Conservation (phyloP, 495 filamentous ascomycete genomes). For the Aspergillus haitiensis region DNA sequence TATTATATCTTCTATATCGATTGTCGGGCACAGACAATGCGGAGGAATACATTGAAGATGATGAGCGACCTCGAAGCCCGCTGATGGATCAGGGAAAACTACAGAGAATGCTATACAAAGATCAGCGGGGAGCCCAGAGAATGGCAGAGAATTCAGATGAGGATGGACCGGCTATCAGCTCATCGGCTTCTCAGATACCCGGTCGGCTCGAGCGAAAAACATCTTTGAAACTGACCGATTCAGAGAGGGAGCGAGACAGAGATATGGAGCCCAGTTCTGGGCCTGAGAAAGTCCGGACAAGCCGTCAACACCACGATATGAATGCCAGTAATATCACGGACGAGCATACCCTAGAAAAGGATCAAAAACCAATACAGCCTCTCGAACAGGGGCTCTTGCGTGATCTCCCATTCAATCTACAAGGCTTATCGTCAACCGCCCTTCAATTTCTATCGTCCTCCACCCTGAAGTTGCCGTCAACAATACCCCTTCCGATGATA, state of each 20-base stretch:
- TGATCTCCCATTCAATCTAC: slow-evolving; percentile 90
- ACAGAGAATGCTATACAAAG: slow-evolving; percentile 40
- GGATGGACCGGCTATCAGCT: slow-evolving; percentile 47
- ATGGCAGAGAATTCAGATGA: slow-evolving; percentile 40
- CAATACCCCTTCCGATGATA: slow-evolving; percentile 79
- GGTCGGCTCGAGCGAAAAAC: slow-evolving; percentile 31
- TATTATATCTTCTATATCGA: slow-evolving; percentile 84
- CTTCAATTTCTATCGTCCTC: slow-evolving; percentile 69
- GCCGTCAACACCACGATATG: slow-evolving; percentile 25
- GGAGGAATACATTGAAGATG: slow-evolving; percentile 28
- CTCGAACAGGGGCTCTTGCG: slow-evolving; percentile 75
- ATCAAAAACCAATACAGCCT: slow-evolving; percentile 22
- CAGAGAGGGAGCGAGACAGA: slow-evolving; percentile 20
- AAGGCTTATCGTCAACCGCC: slow-evolving; percentile 85
- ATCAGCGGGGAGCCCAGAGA: slow-evolving; percentile 23
- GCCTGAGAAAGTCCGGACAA: slow-evolving; percentile 15
- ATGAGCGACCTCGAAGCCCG: slow-evolving; percentile 40
- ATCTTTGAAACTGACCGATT: slow-evolving; percentile 29
- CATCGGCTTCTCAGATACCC: slow-evolving; percentile 46
- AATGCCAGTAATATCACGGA: slow-evolving; percentile 20
- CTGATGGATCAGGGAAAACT: slow-evolving; percentile 40
- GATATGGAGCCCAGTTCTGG: slow-evolving; percentile 21
- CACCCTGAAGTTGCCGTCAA: slow-evolving; percentile 69
- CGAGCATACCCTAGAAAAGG: slow-evolving; percentile 32
- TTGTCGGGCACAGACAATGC: slow-evolving; percentile 60